Conservation (phyloP, 1,284 basidiomycete genomes). For the Pseudozyma sp. region DNA sequence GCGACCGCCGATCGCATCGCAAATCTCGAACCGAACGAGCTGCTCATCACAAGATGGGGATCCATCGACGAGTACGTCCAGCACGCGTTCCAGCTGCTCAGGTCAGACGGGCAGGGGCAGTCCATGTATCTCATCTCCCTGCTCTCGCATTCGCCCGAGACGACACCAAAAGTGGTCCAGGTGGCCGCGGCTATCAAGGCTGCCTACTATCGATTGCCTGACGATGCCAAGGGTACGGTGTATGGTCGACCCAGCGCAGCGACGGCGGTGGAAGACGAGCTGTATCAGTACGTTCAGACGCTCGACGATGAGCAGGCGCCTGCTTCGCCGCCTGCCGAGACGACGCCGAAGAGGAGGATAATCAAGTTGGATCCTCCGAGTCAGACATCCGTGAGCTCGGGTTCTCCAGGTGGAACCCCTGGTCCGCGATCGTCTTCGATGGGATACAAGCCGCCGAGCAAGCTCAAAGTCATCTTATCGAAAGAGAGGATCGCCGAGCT, state of each 20-base stretch:
- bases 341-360: conserved; percentile 18
- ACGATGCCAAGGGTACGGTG: conserved; percentile 67
- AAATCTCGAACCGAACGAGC: conserved; percentile 73
- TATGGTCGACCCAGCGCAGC: conserved; percentile 10
- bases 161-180: conserved; percentile 81
- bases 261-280: conserved; percentile 72
- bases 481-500: conserved; percentile 49
- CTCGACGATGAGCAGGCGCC: conserved; percentile 70
- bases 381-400: neutral
- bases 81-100: conserved; percentile 76
- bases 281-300: conserved; percentile 82
- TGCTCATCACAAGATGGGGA: conserved; percentile 78
- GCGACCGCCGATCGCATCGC: conserved; percentile 19
- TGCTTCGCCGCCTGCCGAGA: neutral
- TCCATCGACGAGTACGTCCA: conserved; percentile 76
- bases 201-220: conserved; percentile 74
- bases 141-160: conserved; percentile 75
- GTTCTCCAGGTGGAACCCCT: neutral
- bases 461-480: conserved; percentile 43
- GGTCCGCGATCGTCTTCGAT: neutral
- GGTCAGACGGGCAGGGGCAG: conserved; percentile 70
- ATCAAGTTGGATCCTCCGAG: conserved; percentile 37
- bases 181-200: conserved; percentile 83
- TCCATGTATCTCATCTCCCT: conserved; percentile 80
- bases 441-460: conserved; percentile 33